A percentile compares a stretch with the other conserved stretches of the same genome.
phyloP scores from a whole-genome alignment of 225 moss, liverwort and hornwort species.

The Polytrichum commune region DNA sequence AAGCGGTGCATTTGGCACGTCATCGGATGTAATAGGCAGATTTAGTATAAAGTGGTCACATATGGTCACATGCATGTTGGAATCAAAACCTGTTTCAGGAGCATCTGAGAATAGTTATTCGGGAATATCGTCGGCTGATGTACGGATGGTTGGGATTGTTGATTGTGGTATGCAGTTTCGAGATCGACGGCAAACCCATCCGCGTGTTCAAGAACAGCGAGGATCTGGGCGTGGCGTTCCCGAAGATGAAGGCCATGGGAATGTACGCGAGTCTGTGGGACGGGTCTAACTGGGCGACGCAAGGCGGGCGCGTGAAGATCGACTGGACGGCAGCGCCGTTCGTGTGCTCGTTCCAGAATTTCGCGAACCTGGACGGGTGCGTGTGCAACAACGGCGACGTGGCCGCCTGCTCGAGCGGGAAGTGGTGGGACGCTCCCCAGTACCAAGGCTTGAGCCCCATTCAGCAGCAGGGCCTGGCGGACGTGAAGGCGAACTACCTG shows the following conservation, averaged over 20 bases:
- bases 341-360: slow-evolving; percentile 31
- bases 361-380: slow-evolving; percentile 27
- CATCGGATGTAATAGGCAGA: too few species aligned
- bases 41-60: too few species aligned
- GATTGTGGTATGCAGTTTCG: slow-evolving; percentile 31
- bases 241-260: slow-evolving; percentile 50
- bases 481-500: slow-evolving; percentile 41
- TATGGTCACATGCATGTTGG: too few species aligned
- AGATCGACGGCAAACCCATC: slow-evolving; percentile 49
- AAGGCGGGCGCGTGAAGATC: slow-evolving; percentile 39
- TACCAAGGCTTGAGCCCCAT: slow-evolving; percentile 21
- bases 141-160: too few species aligned
- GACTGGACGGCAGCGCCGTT: slow-evolving; percentile 52
- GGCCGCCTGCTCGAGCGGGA: slow-evolving; percentile 22
- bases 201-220: slow-evolving; percentile 51
- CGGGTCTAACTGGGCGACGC: slow-evolving; percentile 59
- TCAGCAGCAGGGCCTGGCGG: slow-evolving; percentile 26
- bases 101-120: too few species aligned
- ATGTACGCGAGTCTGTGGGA: slow-evolving; percentile 58
- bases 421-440: slow-evolving; percentile 45
- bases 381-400: slow-evolving; percentile 30
- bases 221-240: slow-evolving; percentile 32
- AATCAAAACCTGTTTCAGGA: too few species aligned
- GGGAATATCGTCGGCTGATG: too few species aligned
- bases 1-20: slow-evolving; percentile 4